phyloP scores from a whole-genome alignment of 495 filamentous ascomycete species.

The Lineolata rhizophorae region DNA sequence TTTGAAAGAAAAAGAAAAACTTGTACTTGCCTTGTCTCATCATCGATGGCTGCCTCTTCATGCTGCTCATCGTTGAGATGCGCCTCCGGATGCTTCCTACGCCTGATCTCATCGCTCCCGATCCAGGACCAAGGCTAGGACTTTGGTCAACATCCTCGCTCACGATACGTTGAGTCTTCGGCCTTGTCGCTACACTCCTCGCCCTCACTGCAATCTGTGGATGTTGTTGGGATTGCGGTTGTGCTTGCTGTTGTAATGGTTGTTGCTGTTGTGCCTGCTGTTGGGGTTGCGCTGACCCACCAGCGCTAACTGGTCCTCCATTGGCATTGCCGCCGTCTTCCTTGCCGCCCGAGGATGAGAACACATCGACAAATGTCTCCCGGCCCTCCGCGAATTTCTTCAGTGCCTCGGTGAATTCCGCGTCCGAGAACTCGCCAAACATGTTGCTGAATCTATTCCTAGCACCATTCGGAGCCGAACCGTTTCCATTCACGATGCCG shows the following conservation, averaged over 20 bases:
- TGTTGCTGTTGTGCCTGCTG: no score
- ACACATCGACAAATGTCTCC: conserved; percentile 84
- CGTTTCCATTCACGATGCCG: no score
- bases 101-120: conserved; percentile 26
- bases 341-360: no score
- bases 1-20: conserved; percentile 2
- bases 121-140: no score
- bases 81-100: conserved; percentile 65
- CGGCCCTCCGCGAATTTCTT: conserved; percentile 85
- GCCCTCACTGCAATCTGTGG: no score
- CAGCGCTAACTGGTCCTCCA: conserved; percentile 79
- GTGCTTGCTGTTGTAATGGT: no score
- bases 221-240: no score
- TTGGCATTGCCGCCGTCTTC: no score
- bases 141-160: conserved; percentile 57
- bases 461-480: conserved; percentile 21
- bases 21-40: conserved; percentile 49
- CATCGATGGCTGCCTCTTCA: conserved; percentile 66
- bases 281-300: conserved; percentile 40
- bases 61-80: conserved; percentile 88
- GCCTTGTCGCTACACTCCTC: no score
- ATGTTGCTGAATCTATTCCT: no score
- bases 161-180: conserved; percentile 61
- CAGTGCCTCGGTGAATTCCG: conserved; percentile 82
- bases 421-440: conserved; percentile 38